Evolutionary conservation across 352 stramenopile genomes (phyloP), one percentile per base, ranked within the genome.

Genomic region (Globisporangium mamillatum): DNA sequence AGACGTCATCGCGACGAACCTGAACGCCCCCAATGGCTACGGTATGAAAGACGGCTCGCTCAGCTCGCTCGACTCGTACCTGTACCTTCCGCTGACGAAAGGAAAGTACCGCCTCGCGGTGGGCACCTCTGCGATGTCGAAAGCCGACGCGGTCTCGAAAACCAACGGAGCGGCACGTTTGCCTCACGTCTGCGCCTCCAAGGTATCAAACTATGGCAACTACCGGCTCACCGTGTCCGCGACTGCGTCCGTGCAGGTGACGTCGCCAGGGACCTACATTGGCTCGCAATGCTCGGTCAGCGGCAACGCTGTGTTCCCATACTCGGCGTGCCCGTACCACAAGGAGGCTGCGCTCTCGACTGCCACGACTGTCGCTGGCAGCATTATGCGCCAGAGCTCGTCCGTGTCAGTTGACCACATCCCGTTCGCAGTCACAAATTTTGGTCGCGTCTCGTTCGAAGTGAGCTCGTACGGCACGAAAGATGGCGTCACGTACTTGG

Each of bases 161-260:
- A 52, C 57, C 25, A 90, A 87, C 60, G 67, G 71, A 0, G 58
- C 82, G 22, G 82, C 79, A 2, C 57, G 60, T 3, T 60, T 63
- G 10, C 74, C 88, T 16, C 77, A 73, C 5, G 71, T 88, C 36
- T 91, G 85, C 70, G 71, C 78, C 48, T 59, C 71, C 1, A 59
- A 60, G n/a, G 72, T 84, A 12, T 88, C 81, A 22, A 90, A 88
- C 66, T 91, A 89, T 52, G 85, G 85, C 36, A 93, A 58, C 75
- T 91, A 91, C 64, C 75, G 79, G 9, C 67, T 91, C 14, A 91
- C 82, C 0, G 76, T 91, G 66, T 79, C 72, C 0, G 79, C 78
- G 18, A 75, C 66, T 0, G 72, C 70, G 3, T 63, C 65, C 1
- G 66, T 91, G 34, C 72, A 65, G 6, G 78, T 78, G 16, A 62